A percentile compares a stretch with the other conserved stretches of the same genome.
Evolutionary conservation across 1,284 basidiomycete species (phyloP).

Genomic region (Pseudozyma sp.): DNA sequence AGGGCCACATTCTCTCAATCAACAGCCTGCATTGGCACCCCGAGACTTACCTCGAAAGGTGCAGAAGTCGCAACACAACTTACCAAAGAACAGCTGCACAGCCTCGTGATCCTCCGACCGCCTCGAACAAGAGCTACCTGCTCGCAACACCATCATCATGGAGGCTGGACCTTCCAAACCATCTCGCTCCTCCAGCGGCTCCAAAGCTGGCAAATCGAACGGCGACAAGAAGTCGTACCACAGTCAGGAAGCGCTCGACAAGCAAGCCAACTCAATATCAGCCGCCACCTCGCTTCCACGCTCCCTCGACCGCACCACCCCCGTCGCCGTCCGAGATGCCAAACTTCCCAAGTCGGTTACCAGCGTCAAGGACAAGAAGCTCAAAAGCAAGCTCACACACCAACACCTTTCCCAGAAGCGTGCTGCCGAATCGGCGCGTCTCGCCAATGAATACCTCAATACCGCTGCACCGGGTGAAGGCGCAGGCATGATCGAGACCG

Average conservation of each 20-base stretch:
- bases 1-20: too few relatives aligned
- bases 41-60: too few relatives aligned
- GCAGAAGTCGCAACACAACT: too few relatives aligned
- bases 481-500: constrained; percentile 78
- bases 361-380: constrained; percentile 65
- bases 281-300: constrained; percentile 58
- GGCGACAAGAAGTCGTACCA: constrained; percentile 38
- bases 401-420: constrained; percentile 59
- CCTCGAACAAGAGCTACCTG: constrained; percentile 2
- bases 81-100: too few relatives aligned
- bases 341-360: constrained; percentile 59
- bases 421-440: constrained; percentile 59
- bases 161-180: constrained; percentile 46
- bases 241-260: constrained; percentile 53
- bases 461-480: constrained; percentile 70
- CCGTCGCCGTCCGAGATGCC: constrained; percentile 46
- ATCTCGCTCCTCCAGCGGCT: constrained; percentile 15
- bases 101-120: too few relatives aligned
- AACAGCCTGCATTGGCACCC: too few relatives aligned
- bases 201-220: constrained; percentile 8
- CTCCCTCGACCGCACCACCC: constrained; percentile 57
- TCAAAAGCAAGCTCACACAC: constrained; percentile 61
- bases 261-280: constrained; percentile 59
- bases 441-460: constrained; percentile 66
- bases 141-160: constrained; percentile 17